phyloP scores from a whole-genome alignment of 2,329 filamentous ascomycete genomes.

The Hawksworthiomyces lignivorus region DNA sequence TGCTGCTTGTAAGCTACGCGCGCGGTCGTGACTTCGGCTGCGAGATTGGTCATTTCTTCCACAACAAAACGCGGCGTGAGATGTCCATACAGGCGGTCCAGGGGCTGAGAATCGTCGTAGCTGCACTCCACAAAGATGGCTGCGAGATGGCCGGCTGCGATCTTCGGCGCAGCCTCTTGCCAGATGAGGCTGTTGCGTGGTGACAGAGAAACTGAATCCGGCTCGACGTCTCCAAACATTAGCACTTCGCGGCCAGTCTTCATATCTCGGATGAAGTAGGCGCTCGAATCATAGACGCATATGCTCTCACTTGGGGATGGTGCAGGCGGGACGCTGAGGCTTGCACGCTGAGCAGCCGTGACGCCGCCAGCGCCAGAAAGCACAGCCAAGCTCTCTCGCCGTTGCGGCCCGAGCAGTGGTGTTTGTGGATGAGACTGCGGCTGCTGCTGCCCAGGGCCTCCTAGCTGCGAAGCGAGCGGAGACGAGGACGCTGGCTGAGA shows the following conservation, averaged over 20 bases:
- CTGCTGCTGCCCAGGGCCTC: conserved; percentile 2
- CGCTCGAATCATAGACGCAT: conserved; percentile 80
- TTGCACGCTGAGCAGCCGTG: conserved; percentile 3
- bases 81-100: conserved; percentile 79
- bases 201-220: conserved; percentile 73
- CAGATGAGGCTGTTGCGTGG: conserved; percentile 79
- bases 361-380: conserved; percentile 3
- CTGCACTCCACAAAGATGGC: conserved; percentile 96
- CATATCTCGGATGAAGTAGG: conserved; percentile 82
- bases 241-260: conserved; percentile 68
- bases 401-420: conserved; percentile 6
- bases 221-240: conserved; percentile 93
- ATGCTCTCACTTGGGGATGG: conserved; percentile 34
- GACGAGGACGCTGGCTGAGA: conserved; percentile 19
- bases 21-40: conserved; percentile 57
- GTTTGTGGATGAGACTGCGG: conserved; percentile 1
- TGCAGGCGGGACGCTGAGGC: background rate
- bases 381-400: conserved; percentile 12
- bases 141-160: conserved; percentile 61
- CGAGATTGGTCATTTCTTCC: conserved; percentile 67
- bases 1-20: conserved; percentile 23
- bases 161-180: conserved; percentile 81
- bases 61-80: conserved; percentile 77
- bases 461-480: conserved; percentile 3
- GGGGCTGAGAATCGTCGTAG: conserved; percentile 72